Base-by-base conservation (phyloP, 1,284 basidiomycete genomes). In the Coniferiporia sulphurascens region DNA sequence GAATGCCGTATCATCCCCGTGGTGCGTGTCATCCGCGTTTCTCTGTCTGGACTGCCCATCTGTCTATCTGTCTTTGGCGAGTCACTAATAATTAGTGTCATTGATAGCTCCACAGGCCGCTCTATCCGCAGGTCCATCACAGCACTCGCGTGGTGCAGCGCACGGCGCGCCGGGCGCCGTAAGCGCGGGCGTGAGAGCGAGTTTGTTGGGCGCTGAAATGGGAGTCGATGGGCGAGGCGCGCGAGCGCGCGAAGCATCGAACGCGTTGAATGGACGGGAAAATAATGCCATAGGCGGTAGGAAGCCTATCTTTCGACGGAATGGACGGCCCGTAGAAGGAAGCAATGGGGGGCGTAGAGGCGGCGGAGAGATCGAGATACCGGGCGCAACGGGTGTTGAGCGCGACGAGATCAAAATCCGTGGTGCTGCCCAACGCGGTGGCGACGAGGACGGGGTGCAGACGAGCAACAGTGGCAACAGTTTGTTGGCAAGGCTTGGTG, bases 351-450 rank as follows among this genome's bases (percentile, higher is more conserved):
- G 8, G 12, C 2, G n/a, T n/a, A n/a, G 44, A 46, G 44, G 17
- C 44, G 44, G 15, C n/a, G 48, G 48, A 45, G 54, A 21, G 45
- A 21, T 56, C 12, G 38, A 32, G 13, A 58, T 46, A 0, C 41
- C 46, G 19, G 56, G 49, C 19, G 49, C 56, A 19, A 21, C 56
- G 13, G 44, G 22, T 21, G 17, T n/a, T 10, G 17, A 17, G 4
- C 17, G 21, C 22, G 53, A 41, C 27, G 58, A 59, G 22, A 57
- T 61, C 35, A 61, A 53, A 45, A 61, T 61, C 32, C 36, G 50
- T 48, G 60, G 55, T 56, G 60, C 60, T 53, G 58, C 58, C 52
- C 52, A 44, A 35, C 58, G 58, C 10, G 34, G 45, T 12, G 27
- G 19, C 4, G 55, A 44, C 27, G 43, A 49, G 10, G 43, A 53